These are phyloP conservation scores for Polyporus tsugae DNA, from an alignment of 1,284 basidiomycete genomes.

Conservation along the genomic window DNA sequence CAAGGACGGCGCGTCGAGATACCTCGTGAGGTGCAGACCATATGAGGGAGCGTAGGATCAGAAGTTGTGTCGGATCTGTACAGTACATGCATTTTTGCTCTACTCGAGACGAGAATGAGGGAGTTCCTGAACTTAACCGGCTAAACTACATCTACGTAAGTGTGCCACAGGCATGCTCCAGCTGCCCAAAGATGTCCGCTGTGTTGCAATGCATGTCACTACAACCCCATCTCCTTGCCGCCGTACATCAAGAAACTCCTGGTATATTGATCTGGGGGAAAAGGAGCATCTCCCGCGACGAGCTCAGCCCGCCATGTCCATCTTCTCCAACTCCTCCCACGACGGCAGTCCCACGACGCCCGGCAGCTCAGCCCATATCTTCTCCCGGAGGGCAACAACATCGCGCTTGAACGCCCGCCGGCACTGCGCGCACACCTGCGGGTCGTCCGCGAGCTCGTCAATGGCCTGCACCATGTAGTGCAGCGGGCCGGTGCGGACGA, in stretches of 20 bases:
- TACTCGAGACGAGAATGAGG: too few species aligned
- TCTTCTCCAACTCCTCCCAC: conserved; percentile 53
- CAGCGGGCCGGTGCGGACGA: conserved; percentile 58
- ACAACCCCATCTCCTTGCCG: neutral
- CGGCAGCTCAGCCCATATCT: conserved; percentile 59
- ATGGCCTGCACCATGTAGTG: conserved; percentile 62
- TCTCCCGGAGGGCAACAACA: conserved; percentile 48
- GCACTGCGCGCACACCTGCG: conserved; percentile 53
- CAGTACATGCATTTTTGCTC: neutral
- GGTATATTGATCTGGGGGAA: neutral
- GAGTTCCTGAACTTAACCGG: too few species aligned
- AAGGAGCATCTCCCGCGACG: too few species aligned
- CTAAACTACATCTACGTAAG: too few species aligned
- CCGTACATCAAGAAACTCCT: neutral
- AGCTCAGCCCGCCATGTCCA: conserved; percentile 37
- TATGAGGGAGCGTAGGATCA: neutral
- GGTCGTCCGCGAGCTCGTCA: conserved; percentile 48
- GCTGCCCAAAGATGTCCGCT: too few species aligned
- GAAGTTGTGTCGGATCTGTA: neutral
- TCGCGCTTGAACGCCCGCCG: conserved; percentile 53
- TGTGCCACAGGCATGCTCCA: too few species aligned
- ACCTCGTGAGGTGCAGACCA: conserved; percentile 12
- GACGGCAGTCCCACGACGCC: conserved; percentile 51
- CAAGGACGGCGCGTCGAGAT: conserved; percentile 55
- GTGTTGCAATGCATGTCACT: neutral